Evolutionary conservation across 176 grass and related monocot genomes (phyloP).

Genomic region (Avena eriantha): DNA sequence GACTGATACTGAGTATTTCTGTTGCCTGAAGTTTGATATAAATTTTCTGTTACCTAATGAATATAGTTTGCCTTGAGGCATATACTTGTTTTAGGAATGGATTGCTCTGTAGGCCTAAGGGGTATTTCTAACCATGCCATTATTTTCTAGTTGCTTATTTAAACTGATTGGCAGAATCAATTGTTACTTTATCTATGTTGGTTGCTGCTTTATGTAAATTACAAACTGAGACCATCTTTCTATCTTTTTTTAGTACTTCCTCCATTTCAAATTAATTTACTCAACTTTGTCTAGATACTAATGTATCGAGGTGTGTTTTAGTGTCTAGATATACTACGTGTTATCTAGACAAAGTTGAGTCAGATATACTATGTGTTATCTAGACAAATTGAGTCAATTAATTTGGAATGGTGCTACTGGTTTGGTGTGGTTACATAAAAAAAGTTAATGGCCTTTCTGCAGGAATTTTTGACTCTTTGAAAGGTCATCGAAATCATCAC

Average conservation of each 20-base stretch:
- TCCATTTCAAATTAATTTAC: too few species aligned
- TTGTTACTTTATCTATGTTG: neutral
- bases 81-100: neutral
- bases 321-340: too few species aligned
- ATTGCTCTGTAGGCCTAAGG: neutral
- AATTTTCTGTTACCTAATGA: constrained; percentile 17
- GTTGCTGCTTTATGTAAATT: neutral
- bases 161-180: neutral
- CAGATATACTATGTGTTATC: too few species aligned
- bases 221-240: neutral
- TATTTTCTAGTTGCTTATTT: neutral
- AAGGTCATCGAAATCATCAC: neutral
- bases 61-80: neutral
- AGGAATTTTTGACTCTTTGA: neutral
- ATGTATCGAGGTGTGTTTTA: too few species aligned
- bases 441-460: neutral
- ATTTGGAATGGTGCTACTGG: neutral
- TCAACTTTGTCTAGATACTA: too few species aligned
- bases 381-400: too few species aligned
- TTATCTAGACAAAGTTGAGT: too few species aligned
- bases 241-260: too few species aligned
- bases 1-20: neutral
- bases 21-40: neutral
- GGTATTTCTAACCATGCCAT: neutral
- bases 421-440: neutral